A percentile compares a stretch with the other conserved stretches of the same genome.
Conservation (phyloP, 176 grass and related monocot species). For the Cenchrus purpureus region DNA sequence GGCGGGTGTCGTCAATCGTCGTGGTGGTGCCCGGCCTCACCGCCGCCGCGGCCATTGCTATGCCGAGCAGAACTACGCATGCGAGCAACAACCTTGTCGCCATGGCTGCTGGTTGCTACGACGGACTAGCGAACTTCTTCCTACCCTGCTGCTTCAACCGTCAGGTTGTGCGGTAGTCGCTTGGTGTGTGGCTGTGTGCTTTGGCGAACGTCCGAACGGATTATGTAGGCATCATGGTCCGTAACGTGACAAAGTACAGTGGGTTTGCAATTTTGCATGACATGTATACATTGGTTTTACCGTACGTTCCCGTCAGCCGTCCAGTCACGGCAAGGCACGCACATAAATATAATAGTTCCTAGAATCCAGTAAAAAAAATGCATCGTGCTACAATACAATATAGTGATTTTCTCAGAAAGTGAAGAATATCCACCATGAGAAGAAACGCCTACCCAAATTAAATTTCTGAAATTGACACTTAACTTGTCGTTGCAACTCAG, state of each 20-base stretch:
- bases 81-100: slow-evolving; percentile 11
- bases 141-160: neutral
- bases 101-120: slow-evolving; percentile 16
- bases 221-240: slow-evolving; percentile 23
- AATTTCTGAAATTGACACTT: neutral
- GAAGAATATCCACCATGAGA: slow-evolving; percentile 1
- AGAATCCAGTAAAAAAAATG: no score
- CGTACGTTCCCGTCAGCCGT: neutral
- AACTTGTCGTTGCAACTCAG: neutral
- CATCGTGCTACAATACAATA: neutral
- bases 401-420: neutral
- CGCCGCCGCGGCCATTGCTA: slow-evolving; percentile 17
- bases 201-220: neutral
- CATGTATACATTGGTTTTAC: slow-evolving; percentile 24
- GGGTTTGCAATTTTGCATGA: neutral
- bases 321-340: slow-evolving; percentile 13
- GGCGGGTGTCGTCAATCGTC: neutral
- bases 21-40: neutral
- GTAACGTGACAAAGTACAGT: neutral
- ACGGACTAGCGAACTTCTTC: no score
- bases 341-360: neutral
- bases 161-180: neutral
- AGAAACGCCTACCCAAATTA: neutral
- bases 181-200: neutral
- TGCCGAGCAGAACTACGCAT: slow-evolving; percentile 37